Evolutionary conservation across 2,329 filamentous ascomycete genomes (phyloP).

Genomic region (Emergomyces pasteurianus): DNA sequence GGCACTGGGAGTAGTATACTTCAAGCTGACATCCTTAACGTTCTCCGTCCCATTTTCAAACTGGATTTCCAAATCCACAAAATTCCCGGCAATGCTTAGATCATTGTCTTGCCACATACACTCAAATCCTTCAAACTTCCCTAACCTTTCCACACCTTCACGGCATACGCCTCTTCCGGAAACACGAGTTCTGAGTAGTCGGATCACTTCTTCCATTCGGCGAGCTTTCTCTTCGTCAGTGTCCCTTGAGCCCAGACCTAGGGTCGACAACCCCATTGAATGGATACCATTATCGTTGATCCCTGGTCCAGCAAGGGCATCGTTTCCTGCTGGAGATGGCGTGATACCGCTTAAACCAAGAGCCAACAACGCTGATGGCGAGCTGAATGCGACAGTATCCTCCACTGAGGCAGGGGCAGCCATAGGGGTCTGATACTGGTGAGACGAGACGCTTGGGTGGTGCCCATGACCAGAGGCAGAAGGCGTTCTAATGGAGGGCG

Average conservation of each 20-base stretch:
- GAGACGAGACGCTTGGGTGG: conserved; percentile 25
- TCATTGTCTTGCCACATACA: conserved; percentile 37
- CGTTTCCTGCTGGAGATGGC: conserved; percentile 27
- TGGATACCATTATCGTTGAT: conserved; percentile 31
- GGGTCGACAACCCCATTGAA: conserved; percentile 25
- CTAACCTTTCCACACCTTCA: conserved; percentile 32
- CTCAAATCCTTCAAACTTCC: conserved; percentile 33
- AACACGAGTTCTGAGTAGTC: conserved; percentile 28
- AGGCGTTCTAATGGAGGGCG: conserved; percentile 33
- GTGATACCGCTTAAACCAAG: conserved; percentile 33
- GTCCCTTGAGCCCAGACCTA: conserved; percentile 27
- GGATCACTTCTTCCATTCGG: conserved; percentile 31
- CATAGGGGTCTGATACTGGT: conserved; percentile 34
- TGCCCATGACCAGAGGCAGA: conserved; percentile 28
- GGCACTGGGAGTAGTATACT: conserved; percentile 30
- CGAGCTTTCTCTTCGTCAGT: conserved; percentile 31
- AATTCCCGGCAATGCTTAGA: conserved; percentile 35
- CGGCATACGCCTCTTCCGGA: conserved; percentile 33
- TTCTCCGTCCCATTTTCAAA: conserved; percentile 29
- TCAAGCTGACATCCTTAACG: conserved; percentile 33
- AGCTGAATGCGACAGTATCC: conserved; percentile 33
- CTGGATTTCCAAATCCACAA: conserved; percentile 36
- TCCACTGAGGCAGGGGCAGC: conserved; percentile 25
- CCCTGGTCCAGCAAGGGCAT: conserved; percentile 23
- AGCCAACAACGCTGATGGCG: conserved; percentile 33